Percentiles rank a stretch among this genome's conserved stretches.
These are phyloP conservation scores for Auricularia cornea DNA, from an alignment of 768 basidiomycete genomes.

Conservation along the genomic window DNA sequence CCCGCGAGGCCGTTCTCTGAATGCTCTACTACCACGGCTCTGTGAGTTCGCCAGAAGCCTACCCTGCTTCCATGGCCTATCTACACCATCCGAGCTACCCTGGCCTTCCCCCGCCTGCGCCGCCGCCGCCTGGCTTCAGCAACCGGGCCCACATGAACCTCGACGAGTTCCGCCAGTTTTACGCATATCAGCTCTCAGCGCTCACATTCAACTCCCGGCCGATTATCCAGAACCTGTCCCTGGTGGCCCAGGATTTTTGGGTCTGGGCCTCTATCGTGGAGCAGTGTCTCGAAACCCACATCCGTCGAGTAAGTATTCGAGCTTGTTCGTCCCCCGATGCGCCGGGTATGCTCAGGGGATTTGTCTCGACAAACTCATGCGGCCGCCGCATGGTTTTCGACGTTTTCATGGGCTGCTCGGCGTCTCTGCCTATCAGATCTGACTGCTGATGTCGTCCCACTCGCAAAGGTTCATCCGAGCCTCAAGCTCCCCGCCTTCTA, in stretches of 20 bases:
- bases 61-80: not conserved
- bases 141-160: constrained; percentile 39
- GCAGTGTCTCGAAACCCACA: constrained; percentile 75
- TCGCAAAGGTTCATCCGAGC: constrained; percentile 69
- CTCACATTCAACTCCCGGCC: constrained; percentile 93
- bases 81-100: not conserved
- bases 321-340: not conserved
- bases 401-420: not conserved
- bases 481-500: constrained; percentile 94
- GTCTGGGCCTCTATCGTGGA: constrained; percentile 73
- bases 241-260: constrained; percentile 81
- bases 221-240: constrained; percentile 86
- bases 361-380: constrained; percentile 29
- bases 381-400: not conserved
- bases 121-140: not conserved
- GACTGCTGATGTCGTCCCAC: not conserved
- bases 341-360: constrained; percentile 17
- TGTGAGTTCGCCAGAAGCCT: not conserved
- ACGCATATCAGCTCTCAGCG: constrained; percentile 58
- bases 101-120: not conserved
- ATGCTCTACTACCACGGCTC: not conserved
- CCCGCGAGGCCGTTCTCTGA: not conserved
- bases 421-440: not conserved
- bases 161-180: constrained; percentile 71
- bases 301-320: constrained; percentile 72